Conservation (phyloP, 345 rosid genomes). For the Eucalyptus tenuipes region DNA sequence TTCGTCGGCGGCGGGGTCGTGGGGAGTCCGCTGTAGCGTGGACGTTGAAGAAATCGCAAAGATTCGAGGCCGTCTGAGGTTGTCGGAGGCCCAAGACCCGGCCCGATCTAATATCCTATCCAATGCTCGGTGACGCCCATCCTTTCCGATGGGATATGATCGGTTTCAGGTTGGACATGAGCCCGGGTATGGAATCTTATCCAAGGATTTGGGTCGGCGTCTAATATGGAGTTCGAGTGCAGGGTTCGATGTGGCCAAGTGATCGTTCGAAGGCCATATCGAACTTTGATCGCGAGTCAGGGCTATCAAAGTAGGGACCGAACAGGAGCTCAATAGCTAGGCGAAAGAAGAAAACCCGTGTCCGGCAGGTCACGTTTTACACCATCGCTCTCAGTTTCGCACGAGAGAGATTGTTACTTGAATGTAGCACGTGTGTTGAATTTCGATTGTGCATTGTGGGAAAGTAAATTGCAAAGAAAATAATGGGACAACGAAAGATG, state of each 20-base stretch:
- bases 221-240: background rate
- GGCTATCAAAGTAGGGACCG: background rate
- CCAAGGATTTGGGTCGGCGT: background rate
- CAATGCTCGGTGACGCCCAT: background rate
- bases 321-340: background rate
- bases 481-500: background rate
- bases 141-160: background rate
- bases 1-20: background rate
- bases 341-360: background rate
- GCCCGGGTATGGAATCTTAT: background rate
- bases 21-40: background rate
- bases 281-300: background rate
- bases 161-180: accelerated
- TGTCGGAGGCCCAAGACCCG: background rate
- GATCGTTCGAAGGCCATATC: accelerated
- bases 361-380: background rate
- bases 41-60: background rate
- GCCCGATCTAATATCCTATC: background rate
- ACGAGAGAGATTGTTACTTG: background rate
- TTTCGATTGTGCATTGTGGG: background rate
- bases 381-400: background rate
- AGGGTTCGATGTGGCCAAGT: background rate
- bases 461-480: background rate
- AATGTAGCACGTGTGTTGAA: background rate
- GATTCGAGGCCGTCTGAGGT: background rate